phyloP scores from a whole-genome alignment of 176 grass and related monocot genomes.

The Puya raimondii region DNA sequence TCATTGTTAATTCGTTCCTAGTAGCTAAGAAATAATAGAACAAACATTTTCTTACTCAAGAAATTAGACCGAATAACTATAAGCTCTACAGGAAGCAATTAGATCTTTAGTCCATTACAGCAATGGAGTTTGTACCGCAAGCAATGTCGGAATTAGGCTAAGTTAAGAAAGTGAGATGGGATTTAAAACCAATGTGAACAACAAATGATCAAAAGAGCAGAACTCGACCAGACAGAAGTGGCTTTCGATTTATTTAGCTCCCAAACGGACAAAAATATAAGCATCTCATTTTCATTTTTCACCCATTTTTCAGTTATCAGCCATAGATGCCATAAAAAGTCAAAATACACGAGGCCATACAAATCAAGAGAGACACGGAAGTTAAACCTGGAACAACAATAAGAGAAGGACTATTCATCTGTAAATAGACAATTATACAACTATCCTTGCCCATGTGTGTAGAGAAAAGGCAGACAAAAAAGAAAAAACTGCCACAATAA shows the following conservation, averaged over 20 bases:
- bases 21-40: not conserved
- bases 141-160: not conserved
- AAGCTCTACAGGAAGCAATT: too few species aligned
- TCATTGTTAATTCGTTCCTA: not conserved
- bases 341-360: not conserved
- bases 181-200: not conserved
- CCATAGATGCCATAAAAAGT: not conserved
- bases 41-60: not conserved
- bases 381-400: too few species aligned
- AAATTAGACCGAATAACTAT: not conserved
- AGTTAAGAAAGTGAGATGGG: not conserved
- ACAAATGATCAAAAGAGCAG: not conserved
- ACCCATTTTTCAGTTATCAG: not conserved
- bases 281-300: not conserved
- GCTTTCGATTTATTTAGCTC: not conserved
- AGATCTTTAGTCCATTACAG: too few species aligned
- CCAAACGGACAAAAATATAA: not conserved
- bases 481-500: too few species aligned
- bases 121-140: too few species aligned
- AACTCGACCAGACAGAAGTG: not conserved
- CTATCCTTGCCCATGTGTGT: too few species aligned
- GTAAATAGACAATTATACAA: too few species aligned
- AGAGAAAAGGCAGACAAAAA: too few species aligned
- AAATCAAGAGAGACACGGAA: too few species aligned
- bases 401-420: too few species aligned